Evolutionary conservation across 805 yeast species (phyloP), one percentile per base, ranked within the genome.

Genomic region (Lachancea mirantina): DNA sequence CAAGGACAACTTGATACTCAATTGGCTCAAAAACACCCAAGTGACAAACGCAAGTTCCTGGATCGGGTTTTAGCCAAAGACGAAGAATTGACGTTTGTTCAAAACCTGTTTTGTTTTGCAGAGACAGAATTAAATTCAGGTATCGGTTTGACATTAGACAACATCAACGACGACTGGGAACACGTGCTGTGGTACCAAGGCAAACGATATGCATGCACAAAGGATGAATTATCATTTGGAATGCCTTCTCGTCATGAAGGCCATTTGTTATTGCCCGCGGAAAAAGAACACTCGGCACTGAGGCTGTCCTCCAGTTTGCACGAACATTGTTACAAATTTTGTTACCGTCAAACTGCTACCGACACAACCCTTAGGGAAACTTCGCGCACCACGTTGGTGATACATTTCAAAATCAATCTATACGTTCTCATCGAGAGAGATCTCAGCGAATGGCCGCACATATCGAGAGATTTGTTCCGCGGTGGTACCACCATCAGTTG

Each of bases 101-200:
- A 39, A 27, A 30, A 33, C 23, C 17, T 40, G 3, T 41, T 30
- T 24, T 41, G 43, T 19, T 25, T 41, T 2, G 27, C 33, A n/a
- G 30, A 43, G 18, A 36, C 26, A 19, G 23, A 28, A 6, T 4
- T 28, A 4, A 17, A n/a, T 14, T 10, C 13, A 7, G 36, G 21
- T 8, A 19, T 4, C 11, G 20, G 14, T 11, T 17, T 4, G 2
- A 11, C 15, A n/a, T 19, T 23, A 8, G 32, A 28, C 3, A 21
- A 27, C 11, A 24, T 26, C n/a, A 19, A 34, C 14, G 28, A 23
- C 10, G 19, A 18, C n/a, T 34, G 36, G 36, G 32, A 34, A 22
- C 32, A 34, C 19, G 6, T 18, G 11, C 3, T 34, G 7, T 14
- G 5, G 9, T 34, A 23, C 30, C 27, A 28, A 11, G 36, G 28